phyloP scores from a whole-genome alignment of 2,329 filamentous ascomycete genomes.

The Ilyonectria mors-panacis region DNA sequence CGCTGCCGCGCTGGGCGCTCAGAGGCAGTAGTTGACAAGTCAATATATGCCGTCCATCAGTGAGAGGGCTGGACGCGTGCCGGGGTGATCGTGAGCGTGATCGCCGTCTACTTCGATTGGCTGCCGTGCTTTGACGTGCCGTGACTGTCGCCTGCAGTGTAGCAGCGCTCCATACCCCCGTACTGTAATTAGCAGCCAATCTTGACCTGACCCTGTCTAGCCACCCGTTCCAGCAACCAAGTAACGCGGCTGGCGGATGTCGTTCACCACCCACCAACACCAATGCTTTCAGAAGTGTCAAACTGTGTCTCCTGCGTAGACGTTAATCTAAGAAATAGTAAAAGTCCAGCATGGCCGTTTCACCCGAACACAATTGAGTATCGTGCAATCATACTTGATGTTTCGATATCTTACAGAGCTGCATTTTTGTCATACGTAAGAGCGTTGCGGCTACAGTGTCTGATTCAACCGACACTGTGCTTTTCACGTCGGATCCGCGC shows the following conservation, averaged over 20 bases:
- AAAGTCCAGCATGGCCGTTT: too few species aligned
- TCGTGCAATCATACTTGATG: too few species aligned
- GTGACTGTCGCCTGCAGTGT: conserved; percentile 32
- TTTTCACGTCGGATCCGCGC: neutral
- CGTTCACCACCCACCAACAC: too few species aligned
- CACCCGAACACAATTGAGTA: too few species aligned
- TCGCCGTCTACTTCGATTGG: conserved; percentile 32
- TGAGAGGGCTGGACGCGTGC: conserved; percentile 23
- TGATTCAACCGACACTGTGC: neutral
- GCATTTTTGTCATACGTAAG: too few species aligned
- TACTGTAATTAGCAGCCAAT: neutral
- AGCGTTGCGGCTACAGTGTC: neutral
- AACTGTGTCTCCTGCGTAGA: too few species aligned
- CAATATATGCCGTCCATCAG: conserved; percentile 1
- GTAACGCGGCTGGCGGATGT: too few species aligned
- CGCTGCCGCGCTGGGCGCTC: neutral
- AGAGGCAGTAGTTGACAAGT: neutral
- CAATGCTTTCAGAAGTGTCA: neutral
- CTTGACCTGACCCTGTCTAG: neutral
- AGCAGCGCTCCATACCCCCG: neutral
- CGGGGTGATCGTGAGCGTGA: conserved; percentile 24
- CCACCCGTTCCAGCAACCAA: conserved; percentile 11
- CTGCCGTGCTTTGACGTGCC: conserved; percentile 21
- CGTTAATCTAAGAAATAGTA: too few species aligned
- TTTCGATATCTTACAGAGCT: too few species aligned